Base-by-base conservation (phyloP, 2,329 filamentous ascomycete genomes). In the Torrubiellomyces zombiae region DNA sequence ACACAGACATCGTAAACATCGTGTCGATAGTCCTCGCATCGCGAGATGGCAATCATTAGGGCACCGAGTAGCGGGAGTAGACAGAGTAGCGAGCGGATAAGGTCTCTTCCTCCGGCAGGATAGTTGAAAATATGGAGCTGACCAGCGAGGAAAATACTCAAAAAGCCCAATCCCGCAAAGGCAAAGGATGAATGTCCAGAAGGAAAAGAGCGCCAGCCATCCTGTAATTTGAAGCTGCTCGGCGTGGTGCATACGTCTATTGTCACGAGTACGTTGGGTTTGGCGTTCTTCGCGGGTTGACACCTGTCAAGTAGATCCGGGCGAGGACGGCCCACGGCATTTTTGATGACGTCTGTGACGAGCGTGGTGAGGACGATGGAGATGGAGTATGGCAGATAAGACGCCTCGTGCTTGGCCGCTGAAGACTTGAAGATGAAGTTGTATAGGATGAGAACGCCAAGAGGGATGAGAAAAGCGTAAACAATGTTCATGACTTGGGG, bases 321-420 rank as follows among this genome's bases (percentile, higher is more conserved):
- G 5, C 67, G 55, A 10, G 83, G 81, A 8, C 81, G 58, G 7
- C 81, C 81, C 14, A 86, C 78, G 7, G 77, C 67, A 44, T 92
- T 93, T 53, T 98, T 98, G 44, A 95, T 63, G 15, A 86, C 56
- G 45, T 95, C 85, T 21, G 89, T 95, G 21, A 95, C 58, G 47
- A 94, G 77, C 5, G 71, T 67, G 1, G 81, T 76, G 24, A 93
- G 61, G 37, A 82, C 60, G 14, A 95, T 51, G 34, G 74, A 68
- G 40, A 86, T 81, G 25, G 74, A 56, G 31, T 94, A 72, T 13
- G 82, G 79, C 1, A 98, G 68, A 26, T 92, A 56, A 0, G 82
- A 78, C 34, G 85, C 78, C 52, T 95, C 85, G 31, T 78, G 67
- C 47, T 92, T 91, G 48, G 91, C 79, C 7, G 64, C 50, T 5